These are phyloP conservation scores for Calonectria montana DNA, from an alignment of 2,329 filamentous ascomycete genomes.

Conservation along the genomic window DNA sequence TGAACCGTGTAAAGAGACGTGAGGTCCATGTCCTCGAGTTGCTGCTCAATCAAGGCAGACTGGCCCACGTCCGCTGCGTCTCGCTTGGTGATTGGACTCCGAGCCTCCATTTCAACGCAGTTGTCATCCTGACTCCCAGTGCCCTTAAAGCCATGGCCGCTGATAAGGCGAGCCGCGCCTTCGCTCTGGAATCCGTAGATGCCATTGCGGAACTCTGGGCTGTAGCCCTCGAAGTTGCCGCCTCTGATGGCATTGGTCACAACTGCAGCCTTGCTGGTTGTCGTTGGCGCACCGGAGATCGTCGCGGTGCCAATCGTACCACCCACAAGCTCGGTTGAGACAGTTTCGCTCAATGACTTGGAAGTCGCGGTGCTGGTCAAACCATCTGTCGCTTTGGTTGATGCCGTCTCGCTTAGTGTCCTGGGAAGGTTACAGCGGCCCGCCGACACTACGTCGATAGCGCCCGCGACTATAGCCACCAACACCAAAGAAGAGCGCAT, in stretches of 20 bases:
- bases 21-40: constrained; percentile 28
- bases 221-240: constrained; percentile 36
- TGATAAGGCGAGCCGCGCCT: constrained; percentile 25
- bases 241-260: constrained; percentile 31
- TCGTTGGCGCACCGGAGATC: constrained; percentile 1
- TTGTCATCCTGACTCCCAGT: constrained; percentile 29
- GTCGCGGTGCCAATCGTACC: not conserved
- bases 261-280: constrained; percentile 18
- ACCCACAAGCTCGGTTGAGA: too few relatives aligned
- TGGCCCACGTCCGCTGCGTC: not conserved
- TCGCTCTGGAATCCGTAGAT: constrained; percentile 35
- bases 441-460: constrained; percentile 11
- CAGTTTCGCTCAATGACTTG: not conserved
- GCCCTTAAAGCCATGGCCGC: constrained; percentile 29
- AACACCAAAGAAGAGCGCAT: constrained; percentile 32
- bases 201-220: constrained; percentile 30
- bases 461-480: constrained; percentile 19
- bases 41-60: constrained; percentile 32
- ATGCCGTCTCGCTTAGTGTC: not conserved
- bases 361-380: not conserved
- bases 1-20: constrained; percentile 33
- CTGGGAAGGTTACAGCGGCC: constrained; percentile 27
- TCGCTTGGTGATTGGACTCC: not conserved
- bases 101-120: constrained; percentile 29
- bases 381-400: not conserved